A percentile compares a stretch with the other conserved stretches of the same genome.
Conservation (phyloP, 371 early-diverging fungal genomes). For the Syncephalastrum monosporum region DNA sequence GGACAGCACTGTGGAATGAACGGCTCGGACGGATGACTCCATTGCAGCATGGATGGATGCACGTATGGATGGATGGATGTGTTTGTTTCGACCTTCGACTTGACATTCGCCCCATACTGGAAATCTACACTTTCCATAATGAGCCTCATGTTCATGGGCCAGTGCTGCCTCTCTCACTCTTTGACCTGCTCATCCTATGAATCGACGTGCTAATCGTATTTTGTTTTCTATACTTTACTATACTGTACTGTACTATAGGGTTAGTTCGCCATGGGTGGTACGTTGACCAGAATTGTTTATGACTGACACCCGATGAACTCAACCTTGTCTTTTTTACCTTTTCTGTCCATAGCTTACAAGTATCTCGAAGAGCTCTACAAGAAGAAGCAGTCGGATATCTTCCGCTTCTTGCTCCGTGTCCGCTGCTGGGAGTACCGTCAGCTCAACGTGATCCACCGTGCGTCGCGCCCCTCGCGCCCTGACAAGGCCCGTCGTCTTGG, state of each 20-base stretch:
- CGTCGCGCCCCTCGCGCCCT: constrained; percentile 97
- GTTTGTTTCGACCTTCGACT: background rate
- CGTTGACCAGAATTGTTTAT: constrained; percentile 8
- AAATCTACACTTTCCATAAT: background rate
- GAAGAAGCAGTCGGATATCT: constrained; percentile 99
- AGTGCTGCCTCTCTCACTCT: too few species aligned
- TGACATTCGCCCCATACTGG: background rate
- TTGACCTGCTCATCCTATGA: too few species aligned
- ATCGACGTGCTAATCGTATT: too few species aligned
- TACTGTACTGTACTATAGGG: constrained; percentile 1
- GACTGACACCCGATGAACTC: background rate
- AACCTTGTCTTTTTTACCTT: background rate
- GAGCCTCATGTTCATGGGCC: too few species aligned
- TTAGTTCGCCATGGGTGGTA: constrained; percentile 27
- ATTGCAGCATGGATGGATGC: constrained; percentile 8
- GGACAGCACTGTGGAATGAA: too few species aligned
- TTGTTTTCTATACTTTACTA: background rate
- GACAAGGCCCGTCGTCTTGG: constrained; percentile 99
- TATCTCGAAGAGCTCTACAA: constrained; percentile 97
- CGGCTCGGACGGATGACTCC: constrained; percentile 1
- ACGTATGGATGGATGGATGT: constrained; percentile 11
- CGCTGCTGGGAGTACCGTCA: constrained; percentile 99
- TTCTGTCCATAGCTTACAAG: constrained; percentile 69
- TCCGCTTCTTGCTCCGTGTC: constrained; percentile 97
- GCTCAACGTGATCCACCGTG: constrained; percentile 96